A percentile compares a stretch with the other conserved stretches of the same genome.
Conservation (phyloP, 306 rosid genomes). For the Echinosophora koreensis region DNA sequence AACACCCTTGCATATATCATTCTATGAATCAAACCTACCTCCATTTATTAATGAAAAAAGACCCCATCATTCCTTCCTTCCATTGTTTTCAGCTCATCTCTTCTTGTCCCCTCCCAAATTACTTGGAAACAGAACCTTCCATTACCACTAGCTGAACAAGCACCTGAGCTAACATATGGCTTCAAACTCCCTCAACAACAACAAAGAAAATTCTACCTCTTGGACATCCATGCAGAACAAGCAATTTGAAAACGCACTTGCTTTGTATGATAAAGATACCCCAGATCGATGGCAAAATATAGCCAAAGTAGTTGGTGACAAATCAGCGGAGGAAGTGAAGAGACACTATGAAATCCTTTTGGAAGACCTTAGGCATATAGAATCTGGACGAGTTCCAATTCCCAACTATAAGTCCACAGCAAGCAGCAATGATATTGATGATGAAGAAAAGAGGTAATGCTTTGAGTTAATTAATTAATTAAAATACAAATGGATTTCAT, state of each 20-base stretch:
- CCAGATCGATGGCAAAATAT: constrained; percentile 62
- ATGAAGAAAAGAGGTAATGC: constrained; percentile 35
- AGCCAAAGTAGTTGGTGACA: constrained; percentile 54
- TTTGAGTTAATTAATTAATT: background rate
- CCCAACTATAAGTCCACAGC: constrained; percentile 49
- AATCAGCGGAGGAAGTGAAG: constrained; percentile 53
- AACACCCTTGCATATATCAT: too few relatives aligned
- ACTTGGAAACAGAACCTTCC: constrained; percentile 22
- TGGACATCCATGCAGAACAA: constrained; percentile 66
- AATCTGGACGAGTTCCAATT: constrained; percentile 53
- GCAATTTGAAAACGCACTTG: constrained; percentile 62
- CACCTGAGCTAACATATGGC: constrained; percentile 36
- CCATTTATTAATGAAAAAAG: background rate
- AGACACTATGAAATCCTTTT: constrained; percentile 54
- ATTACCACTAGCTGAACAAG: background rate
- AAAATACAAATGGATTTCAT: background rate
- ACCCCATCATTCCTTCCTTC: background rate
- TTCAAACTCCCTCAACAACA: constrained; percentile 29
- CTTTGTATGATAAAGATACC: constrained; percentile 54
- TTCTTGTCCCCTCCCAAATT: background rate
- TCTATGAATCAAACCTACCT: background rate
- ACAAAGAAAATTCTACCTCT: constrained; percentile 33
- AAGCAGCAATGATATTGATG: background rate
- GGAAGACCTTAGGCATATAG: constrained; percentile 56
- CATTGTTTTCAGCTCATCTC: background rate